These are phyloP conservation scores for Linum trigynum DNA, from an alignment of 345 rosid species.

Conservation along the genomic window DNA sequence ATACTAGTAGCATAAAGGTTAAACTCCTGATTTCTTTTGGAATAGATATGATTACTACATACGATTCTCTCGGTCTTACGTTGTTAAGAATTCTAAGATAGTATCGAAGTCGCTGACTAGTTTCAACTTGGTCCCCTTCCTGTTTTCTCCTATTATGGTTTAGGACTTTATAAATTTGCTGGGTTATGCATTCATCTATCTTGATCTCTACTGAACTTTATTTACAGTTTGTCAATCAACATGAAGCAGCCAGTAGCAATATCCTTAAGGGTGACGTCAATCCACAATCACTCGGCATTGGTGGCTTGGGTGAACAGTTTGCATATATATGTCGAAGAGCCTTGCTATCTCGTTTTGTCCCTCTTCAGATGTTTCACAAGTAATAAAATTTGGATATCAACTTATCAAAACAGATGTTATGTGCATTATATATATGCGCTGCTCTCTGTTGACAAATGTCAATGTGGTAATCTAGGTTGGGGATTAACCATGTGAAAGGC, in stretches of 20 bases:
- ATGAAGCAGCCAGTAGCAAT: constrained; percentile 94
- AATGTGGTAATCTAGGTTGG: constrained; percentile 58
- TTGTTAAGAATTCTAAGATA: too few relatives aligned
- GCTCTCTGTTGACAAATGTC: constrained; percentile 9
- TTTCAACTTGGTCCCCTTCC: too few relatives aligned
- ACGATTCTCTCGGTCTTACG: not conserved
- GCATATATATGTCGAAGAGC: constrained; percentile 98
- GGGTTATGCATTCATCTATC: too few relatives aligned
- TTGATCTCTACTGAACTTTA: constrained; percentile 6
- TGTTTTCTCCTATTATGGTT: too few relatives aligned
- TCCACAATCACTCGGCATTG: constrained; percentile 90
- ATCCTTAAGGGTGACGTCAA: constrained; percentile 88
- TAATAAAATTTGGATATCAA: constrained; percentile 24
- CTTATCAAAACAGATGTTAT: constrained; percentile 7
- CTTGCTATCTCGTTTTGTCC: constrained; percentile 98
- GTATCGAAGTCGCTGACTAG: too few relatives aligned
- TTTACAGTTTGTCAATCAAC: constrained; percentile 81
- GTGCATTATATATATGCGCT: constrained; percentile 6
- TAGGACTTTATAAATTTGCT: too few relatives aligned
- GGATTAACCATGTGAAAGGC: constrained; percentile 96
- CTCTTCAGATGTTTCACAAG: constrained; percentile 89
- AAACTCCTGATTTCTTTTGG: constrained; percentile 7
- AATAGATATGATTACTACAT: not conserved
- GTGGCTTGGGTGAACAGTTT: constrained; percentile 97
- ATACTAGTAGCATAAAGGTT: constrained; percentile 90